Evolutionary conservation across 306 rosid species (phyloP), one percentile per base, ranked within the genome.

Genomic region (Elaeagnus macrophylla): DNA sequence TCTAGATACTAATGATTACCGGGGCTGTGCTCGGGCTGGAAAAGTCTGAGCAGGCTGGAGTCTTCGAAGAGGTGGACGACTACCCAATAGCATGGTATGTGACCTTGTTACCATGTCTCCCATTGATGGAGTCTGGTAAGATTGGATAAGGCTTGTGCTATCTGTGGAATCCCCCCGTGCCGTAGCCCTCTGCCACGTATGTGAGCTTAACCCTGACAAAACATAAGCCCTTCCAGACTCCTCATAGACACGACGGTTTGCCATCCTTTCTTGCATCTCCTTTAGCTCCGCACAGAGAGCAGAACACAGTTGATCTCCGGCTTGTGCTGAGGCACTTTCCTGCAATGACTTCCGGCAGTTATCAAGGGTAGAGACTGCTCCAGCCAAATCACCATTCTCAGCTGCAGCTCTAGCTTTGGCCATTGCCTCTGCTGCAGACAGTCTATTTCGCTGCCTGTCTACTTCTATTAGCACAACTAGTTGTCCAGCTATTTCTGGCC

Each of bases 251-350:
- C 72, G 87, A 1, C 61, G 83, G 63, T 68, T 91, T 6, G 87
- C 89, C 96, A 91, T 91, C 67, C 99, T 84, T 10, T 87, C 95
- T 41, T 86, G 83, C 94, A 87, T 91, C 75, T 86, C 99, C 81
- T 80, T 91, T 36, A 91, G 66, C 68, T 87, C 96, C 0, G 85
- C 88, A 11, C 77, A 68, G 39, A 91, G 93, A 6, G 87, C 66
- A 41, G 48, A 60, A 54, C 87, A 91, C 41, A 91, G 71, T 13
- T 61, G 64, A 64, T 91, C 96, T 8, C 85, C 82, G 0, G 83
- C 81, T 61, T 8, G 66, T 6, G 83, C 80, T 39, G 96, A 84
- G 35, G 75, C 64, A 20, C 82, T 76, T 65, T 80, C 87, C 12
- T 75, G 78, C 65, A 91, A 55, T 37, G 57, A 71, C 75, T 46